Percentiles rank a stretch among this genome's conserved stretches.
These are phyloP conservation scores for Aureobasidium sp. DNA, from an alignment of 2,329 filamentous ascomycete species.

Conservation along the genomic window DNA sequence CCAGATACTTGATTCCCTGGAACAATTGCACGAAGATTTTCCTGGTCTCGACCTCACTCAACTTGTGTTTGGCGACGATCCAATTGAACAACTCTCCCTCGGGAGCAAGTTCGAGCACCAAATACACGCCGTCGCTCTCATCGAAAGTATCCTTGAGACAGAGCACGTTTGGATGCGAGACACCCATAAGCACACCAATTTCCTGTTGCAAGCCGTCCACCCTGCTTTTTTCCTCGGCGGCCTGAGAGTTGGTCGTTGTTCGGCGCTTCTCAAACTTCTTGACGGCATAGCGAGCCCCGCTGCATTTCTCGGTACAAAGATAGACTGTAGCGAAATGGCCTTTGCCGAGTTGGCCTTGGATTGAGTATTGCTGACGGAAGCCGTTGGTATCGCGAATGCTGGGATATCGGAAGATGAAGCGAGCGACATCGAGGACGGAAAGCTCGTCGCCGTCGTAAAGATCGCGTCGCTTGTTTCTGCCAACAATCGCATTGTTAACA, in stretches of 20 bases:
- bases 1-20: conserved; percentile 88
- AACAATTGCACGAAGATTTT: conserved; percentile 89
- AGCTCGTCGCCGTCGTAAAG: conserved; percentile 88
- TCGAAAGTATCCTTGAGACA: conserved; percentile 95
- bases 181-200: conserved; percentile 93
- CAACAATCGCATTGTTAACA: conserved; percentile 84
- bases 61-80: conserved; percentile 84
- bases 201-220: conserved; percentile 87
- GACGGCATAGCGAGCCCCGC: conserved; percentile 77
- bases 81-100: conserved; percentile 95
- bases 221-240: conserved; percentile 60
- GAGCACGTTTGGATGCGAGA: conserved; percentile 86
- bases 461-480: conserved; percentile 84
- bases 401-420: conserved; percentile 90
- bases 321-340: conserved; percentile 95
- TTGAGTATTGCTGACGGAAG: conserved; percentile 80
- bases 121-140: conserved; percentile 80
- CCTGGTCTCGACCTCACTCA: conserved; percentile 75
- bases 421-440: conserved; percentile 72
- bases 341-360: conserved; percentile 81
- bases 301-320: conserved; percentile 77
- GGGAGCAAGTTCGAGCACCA: conserved; percentile 82
- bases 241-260: conserved; percentile 51
- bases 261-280: conserved; percentile 88
- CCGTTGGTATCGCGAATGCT: conserved; percentile 63